Evolutionary conservation across 1,284 basidiomycete genomes (phyloP), one percentile per base, ranked within the genome.

Genomic region (Mycena citricolor): DNA sequence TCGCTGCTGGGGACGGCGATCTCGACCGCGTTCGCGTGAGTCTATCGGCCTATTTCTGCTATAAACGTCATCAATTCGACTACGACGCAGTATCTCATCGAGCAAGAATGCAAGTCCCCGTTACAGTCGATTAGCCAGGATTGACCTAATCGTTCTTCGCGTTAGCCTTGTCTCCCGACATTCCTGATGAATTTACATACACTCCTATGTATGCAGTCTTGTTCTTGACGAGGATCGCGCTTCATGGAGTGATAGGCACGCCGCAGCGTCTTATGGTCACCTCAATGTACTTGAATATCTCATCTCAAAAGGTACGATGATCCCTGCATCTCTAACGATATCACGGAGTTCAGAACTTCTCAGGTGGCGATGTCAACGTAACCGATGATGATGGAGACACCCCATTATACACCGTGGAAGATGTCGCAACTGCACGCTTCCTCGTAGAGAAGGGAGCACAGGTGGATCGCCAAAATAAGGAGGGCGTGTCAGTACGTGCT

Each of bases 251-350:
- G 33, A 39, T 58, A 87, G 86, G 82, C 93, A 97, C 66, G 94
- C 93, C n/a, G 92, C 93, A 6, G 92, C 91, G 0, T 95, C 92
- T 1, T 97, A 94, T 63, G 88, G 81, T 8, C 92, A 93, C 39
- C 59, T 86, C 13, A 67, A 85, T 29, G 66, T 94, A 32, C 71
- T 97, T 17, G 75, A 80, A 21, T 94, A 90, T 68, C 79, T 97
- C 43, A 70, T 93, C 48, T 74, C 79, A 12, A 74, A 74, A 57
- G 91, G 84, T 83, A 39, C 31, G 42, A 55, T 47, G 47, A 47
- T 40, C 42, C 30, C 25, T 32, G 20, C 36, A 31, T 44, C 43
- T 39, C 44, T 41, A 42, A 44, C 19, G 32, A 50, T 47, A 17
- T 10, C 16, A 23, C 20, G 38, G 44, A 49, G 44, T 32, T 53